Conservation (phyloP, 169 alveolate species). For the Plasmodium gonderi region DNA sequence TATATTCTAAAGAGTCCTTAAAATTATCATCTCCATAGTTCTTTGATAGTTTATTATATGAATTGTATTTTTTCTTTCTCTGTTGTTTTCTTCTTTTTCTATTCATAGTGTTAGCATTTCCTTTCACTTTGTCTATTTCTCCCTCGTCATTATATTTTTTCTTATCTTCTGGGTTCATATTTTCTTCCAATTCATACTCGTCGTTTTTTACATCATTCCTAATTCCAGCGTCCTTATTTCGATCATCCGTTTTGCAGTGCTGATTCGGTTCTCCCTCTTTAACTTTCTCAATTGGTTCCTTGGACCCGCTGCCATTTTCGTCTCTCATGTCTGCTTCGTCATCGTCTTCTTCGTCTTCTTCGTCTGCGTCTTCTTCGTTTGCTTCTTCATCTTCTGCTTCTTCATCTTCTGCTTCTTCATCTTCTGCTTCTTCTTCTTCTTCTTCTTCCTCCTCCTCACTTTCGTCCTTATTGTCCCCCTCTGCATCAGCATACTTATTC, state of each 20-base stretch:
- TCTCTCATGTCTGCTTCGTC: background rate
- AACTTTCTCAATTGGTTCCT: background rate
- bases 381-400: constrained; percentile 4
- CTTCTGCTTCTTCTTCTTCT: background rate
- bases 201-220: background rate
- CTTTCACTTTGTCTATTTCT: background rate
- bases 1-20: constrained; percentile 17
- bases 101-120: background rate
- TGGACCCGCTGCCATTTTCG: background rate
- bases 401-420: background rate
- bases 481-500: background rate
- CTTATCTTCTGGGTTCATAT: background rate
- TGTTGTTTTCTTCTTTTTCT: constrained; percentile 25
- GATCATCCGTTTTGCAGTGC: no score
- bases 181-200: background rate
- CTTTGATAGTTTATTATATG: background rate
- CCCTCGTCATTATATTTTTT: background rate
- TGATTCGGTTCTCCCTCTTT: background rate
- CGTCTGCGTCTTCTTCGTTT: background rate
- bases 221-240: background rate
- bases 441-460: constrained; percentile 22
- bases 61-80: constrained; percentile 24
- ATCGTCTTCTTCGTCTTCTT: constrained; percentile 5
- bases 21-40: constrained; percentile 10
- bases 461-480: constrained; percentile 3